Percentiles rank a stretch among this genome's conserved stretches.
phyloP scores from a whole-genome alignment of 164 flowering plant genomes.

The Magnolia sinica region DNA sequence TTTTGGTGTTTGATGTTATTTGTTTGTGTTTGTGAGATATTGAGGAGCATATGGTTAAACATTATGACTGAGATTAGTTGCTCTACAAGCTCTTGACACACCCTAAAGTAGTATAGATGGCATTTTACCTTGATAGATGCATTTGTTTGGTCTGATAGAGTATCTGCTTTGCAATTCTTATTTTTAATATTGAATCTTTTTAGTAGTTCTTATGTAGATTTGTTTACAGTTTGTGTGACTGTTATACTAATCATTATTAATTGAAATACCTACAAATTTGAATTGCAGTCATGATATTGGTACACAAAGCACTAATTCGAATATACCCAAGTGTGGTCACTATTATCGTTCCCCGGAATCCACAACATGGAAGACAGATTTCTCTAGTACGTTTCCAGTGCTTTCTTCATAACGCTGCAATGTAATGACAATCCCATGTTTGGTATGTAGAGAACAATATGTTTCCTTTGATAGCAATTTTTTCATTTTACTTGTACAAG shows the following conservation, averaged over 20 bases:
- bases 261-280: neutral
- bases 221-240: neutral
- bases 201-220: neutral
- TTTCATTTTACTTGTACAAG: too few relatives aligned
- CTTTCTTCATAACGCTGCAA: neutral
- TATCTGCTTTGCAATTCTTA: neutral
- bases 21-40: neutral
- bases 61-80: neutral
- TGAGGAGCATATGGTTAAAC: neutral
- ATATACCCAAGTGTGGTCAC: conserved; percentile 49
- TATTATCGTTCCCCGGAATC: conserved; percentile 86
- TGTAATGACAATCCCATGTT: neutral
- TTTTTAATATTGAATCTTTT: neutral
- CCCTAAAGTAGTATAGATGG: neutral
- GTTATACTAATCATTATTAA: conserved; percentile 1
- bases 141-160: neutral
- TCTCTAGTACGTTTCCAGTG: conserved; percentile 45
- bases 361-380: conserved; percentile 58
- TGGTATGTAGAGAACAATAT: neutral
- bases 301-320: conserved; percentile 56
- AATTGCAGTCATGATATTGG: conserved; percentile 65
- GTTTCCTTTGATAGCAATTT: too few relatives aligned
- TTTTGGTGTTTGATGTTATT: neutral
- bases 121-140: neutral
- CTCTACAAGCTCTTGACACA: neutral